These are phyloP conservation scores for Anacardium occidentale DNA, from an alignment of 345 rosid genomes.

Conservation along the genomic window DNA sequence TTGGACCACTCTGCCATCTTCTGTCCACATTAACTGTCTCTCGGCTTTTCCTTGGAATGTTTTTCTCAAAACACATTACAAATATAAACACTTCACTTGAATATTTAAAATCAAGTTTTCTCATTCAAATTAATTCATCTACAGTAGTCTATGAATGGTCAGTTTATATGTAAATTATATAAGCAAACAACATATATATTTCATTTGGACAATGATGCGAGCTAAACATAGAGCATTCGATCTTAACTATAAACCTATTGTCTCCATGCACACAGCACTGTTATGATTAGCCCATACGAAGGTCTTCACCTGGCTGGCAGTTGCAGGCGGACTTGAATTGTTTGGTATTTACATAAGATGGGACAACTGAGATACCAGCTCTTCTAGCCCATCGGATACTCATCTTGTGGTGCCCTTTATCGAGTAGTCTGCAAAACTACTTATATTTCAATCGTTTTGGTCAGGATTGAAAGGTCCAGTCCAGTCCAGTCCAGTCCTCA, in stretches of 20 bases:
- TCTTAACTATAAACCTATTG: neutral
- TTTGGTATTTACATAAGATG: constrained; percentile 31
- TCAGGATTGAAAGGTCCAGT: neutral
- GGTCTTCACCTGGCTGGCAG: constrained; percentile 13
- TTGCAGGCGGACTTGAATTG: neutral
- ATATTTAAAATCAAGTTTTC: neutral
- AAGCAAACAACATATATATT: neutral
- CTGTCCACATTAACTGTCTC: constrained; percentile 3
- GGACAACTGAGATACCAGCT: constrained; percentile 26
- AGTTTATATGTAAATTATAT: neutral
- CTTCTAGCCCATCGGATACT: constrained; percentile 39
- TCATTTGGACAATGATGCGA: constrained; percentile 2
- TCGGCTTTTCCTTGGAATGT: constrained; percentile 32
- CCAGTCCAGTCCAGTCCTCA: constrained; percentile 2
- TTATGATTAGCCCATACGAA: constrained; percentile 3
- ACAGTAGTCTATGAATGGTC: neutral
- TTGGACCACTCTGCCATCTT: constrained; percentile 29
- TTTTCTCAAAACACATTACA: constrained; percentile 15
- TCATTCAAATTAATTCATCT: neutral
- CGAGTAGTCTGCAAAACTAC: neutral
- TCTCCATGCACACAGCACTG: neutral
- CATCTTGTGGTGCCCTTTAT: constrained; percentile 21
- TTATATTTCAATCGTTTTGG: neutral
- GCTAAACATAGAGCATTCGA: neutral
- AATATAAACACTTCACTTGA: neutral